Evolutionary conservation across 116 monocot genomes (phyloP).

Genomic region (Dioscorea cayenensis): DNA sequence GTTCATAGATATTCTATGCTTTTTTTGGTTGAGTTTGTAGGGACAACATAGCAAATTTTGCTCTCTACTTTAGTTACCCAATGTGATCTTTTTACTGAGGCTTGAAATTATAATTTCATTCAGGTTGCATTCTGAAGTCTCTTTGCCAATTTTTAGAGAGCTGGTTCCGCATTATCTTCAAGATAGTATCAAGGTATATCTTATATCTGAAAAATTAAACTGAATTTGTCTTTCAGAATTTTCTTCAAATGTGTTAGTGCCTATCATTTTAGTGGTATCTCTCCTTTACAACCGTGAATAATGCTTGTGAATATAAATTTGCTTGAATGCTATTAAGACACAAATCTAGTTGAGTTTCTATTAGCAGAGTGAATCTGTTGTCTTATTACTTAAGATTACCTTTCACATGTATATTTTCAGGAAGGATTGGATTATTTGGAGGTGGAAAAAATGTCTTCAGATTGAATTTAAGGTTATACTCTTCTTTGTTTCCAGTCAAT

Average conservation of each 20-base stretch:
- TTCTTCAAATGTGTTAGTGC: too few relatives aligned
- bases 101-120: conserved; percentile 3
- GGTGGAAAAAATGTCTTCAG: conserved; percentile 87
- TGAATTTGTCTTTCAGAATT: too few relatives aligned
- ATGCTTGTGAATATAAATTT: background rate
- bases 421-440: conserved; percentile 93
- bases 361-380: background rate
- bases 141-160: conserved; percentile 87
- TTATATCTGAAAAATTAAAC: too few relatives aligned
- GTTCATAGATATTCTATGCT: too few relatives aligned
- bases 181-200: conserved; percentile 62
- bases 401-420: conserved; percentile 22
- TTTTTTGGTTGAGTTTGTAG: too few relatives aligned
- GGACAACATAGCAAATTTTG: too few relatives aligned
- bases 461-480: conserved; percentile 69
- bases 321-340: background rate
- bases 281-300: background rate
- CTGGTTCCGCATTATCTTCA: conserved; percentile 91
- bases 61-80: too few relatives aligned
- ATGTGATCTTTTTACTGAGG: background rate
- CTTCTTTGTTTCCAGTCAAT: conserved; percentile 85
- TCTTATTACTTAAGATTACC: background rate
- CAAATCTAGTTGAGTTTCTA: background rate
- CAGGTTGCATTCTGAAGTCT: conserved; percentile 77
- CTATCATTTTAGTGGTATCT: background rate